Conservation (phyloP, 202 grass and related monocot species). For the Setaria italica region DNA sequence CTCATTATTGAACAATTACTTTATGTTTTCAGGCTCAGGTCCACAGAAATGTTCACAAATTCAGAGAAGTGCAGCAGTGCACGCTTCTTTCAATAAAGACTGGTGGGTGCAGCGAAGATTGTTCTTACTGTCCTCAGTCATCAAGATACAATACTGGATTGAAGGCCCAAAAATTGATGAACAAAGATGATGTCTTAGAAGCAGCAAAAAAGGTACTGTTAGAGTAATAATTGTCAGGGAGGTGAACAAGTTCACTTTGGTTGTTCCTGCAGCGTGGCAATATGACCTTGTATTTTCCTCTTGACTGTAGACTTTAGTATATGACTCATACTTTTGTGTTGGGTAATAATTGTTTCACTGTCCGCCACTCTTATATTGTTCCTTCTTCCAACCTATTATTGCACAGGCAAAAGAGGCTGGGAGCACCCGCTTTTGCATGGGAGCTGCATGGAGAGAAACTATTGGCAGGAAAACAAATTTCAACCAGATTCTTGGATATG, state of each 20-base stretch:
- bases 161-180: conserved; percentile 90
- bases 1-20: conserved; percentile 22
- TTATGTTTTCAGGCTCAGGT: conserved; percentile 78
- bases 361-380: background rate
- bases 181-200: conserved; percentile 87
- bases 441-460: conserved; percentile 95
- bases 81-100: conserved; percentile 99
- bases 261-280: background rate
- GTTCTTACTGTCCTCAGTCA: conserved; percentile 96
- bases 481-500: conserved; percentile 97
- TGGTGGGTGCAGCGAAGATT: conserved; percentile 98
- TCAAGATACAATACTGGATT: conserved; percentile 91
- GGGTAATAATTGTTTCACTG: conserved; percentile 7
- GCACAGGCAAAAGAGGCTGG: conserved; percentile 94
- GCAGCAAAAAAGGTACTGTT: conserved; percentile 82
- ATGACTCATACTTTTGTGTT: background rate
- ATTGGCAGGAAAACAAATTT: conserved; percentile 98
- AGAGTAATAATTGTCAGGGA: background rate
- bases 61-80: conserved; percentile 96
- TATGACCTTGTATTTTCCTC: background rate
- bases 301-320: background rate
- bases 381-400: conserved; percentile 31
- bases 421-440: conserved; percentile 98
- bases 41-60: conserved; percentile 88
- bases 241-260: conserved; percentile 19